Evolutionary conservation across 495 filamentous ascomycete species (phyloP), one percentile per base, ranked within the genome.

Genomic region (Chaetomium tenue): DNA sequence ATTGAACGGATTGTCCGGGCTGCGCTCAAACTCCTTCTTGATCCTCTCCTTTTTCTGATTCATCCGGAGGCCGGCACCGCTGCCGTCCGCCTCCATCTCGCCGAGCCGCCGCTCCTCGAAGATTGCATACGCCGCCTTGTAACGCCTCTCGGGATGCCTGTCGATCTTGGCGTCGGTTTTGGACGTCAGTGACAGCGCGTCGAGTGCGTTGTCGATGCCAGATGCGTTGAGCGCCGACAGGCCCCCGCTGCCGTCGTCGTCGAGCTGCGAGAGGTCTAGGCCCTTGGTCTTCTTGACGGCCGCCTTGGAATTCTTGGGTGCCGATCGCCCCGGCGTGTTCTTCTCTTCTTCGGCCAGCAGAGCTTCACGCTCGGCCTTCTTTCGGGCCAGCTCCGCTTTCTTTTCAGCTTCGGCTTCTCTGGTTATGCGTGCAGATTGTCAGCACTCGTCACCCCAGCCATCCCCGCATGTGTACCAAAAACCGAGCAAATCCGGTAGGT

Each of bases 1-100:
- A 75, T 94, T 96, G 74, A 96, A 93, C 46, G 94, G 94, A 72
- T 98, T 98, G 73, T 98, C 94, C 5, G 88, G 86, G 71, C 87
- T 88, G 79, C 91, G 93, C 75, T 92, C 71, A 74, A 97, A 98
- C 78, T 98, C 95, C 80, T 93, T 93, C 66, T 80, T 73, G 55
- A 94, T 88, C 63, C 86, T 76, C 66, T 94, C 89, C 52, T 89
- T 83, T 75, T 89, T 88, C 86, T 96, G 90, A 69, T 92, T 83
- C 63, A 88, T 81, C 53, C 92, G 80, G 71, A 97, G 75, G 2
- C 90, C 92, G 61, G 87, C 84, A 42, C 87, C 82, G 59, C 70
- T 82, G 23, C 81, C 81, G 74, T 98, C 95, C 61, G 84, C 77
- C 63, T 91, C 88, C 78, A 98, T 87, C 81, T 98, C 92, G 4